Conservation (phyloP, 1,139 yeast genomes). For the Cylindricascospora bacillispora region DNA sequence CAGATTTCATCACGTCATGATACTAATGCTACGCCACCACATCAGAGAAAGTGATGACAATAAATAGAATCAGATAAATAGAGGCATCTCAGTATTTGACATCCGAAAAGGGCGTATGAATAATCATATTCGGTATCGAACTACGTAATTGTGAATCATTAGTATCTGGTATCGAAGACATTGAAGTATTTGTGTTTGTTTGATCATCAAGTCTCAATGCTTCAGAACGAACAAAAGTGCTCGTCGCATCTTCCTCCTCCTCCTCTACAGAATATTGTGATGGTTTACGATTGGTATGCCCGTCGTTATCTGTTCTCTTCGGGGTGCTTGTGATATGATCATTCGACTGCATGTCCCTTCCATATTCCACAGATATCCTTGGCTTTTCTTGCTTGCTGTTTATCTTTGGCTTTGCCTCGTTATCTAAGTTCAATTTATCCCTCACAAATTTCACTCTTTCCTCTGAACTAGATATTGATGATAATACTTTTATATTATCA, state of each 20-base stretch:
- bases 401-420: slow-evolving; percentile 5
- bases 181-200: slow-evolving; percentile 10
- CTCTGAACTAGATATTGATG: slow-evolving; percentile 16
- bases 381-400: not conserved
- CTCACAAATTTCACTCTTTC: slow-evolving; percentile 19
- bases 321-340: not conserved
- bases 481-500: slow-evolving; percentile 56
- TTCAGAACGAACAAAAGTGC: slow-evolving; percentile 5
- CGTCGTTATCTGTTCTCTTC: not conserved
- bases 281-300: too few species aligned
- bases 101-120: slow-evolving; percentile 6
- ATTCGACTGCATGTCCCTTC: not conserved
- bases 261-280: too few species aligned
- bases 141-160: slow-evolving; percentile 8
- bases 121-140: slow-evolving; percentile 8
- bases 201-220: slow-evolving; percentile 11
- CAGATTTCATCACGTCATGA: too few species aligned
- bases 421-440: slow-evolving; percentile 9
- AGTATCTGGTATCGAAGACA: slow-evolving; percentile 13
- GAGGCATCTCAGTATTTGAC: not conserved
- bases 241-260: slow-evolving; percentile 5
- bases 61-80: too few species aligned
- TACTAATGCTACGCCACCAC: too few species aligned
- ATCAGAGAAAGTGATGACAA: too few species aligned
- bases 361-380: not conserved